Base-by-base conservation (phyloP, 139 green algal genomes). In the Edaphochlamys debaryana region DNA sequence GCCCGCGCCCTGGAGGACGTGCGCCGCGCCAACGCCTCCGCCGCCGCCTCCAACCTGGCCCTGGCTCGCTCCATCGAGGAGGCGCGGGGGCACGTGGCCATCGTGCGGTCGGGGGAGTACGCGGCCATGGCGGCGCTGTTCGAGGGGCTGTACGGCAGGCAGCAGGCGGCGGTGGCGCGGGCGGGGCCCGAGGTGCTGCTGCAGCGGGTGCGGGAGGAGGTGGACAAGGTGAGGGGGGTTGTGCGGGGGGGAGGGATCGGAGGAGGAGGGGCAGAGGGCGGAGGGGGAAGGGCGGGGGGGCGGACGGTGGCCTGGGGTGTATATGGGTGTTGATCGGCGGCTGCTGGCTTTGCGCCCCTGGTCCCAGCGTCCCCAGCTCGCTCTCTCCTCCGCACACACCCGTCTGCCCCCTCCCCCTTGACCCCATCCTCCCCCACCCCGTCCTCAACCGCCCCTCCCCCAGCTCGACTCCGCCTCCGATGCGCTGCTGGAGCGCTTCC, bases 101-200 rank as follows among this genome's bases (percentile, higher is more conserved):
- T 96, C 42, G 91, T 96, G 34, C 83, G 86, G 9, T 89, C 84
- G 32, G 89, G 80, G 29, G 87, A 93, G 69, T 96, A 94, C 64
- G 88, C 87, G 0, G 79, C 87, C 25, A 86, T 75, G 34, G 85
- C 88, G 71, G 67, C 71, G 23, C 72, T 80, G 6, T 95, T 94
- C 83, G 89, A 94, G 56, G 88, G 90, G 69, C 75, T 91, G 42
- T 79, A 67, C 27, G 41, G 22, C 11, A 79, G 92, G 42, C 92
- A 95, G 87, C 25, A 86, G 69, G 84, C 88, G 23, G 87, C 91
- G 20, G 25, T 90, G 29, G 60, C 64, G 22, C 80, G 86, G 56
- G 72, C 89, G 45, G 79, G 75, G 15, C 38, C 75, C 7, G 42
- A 40, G 0, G 56, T 89, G 71, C 67, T 88, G 38, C 67, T 91